phyloP scores from a whole-genome alignment of 148 eudicot species.

The Polygonum maritimum region DNA sequence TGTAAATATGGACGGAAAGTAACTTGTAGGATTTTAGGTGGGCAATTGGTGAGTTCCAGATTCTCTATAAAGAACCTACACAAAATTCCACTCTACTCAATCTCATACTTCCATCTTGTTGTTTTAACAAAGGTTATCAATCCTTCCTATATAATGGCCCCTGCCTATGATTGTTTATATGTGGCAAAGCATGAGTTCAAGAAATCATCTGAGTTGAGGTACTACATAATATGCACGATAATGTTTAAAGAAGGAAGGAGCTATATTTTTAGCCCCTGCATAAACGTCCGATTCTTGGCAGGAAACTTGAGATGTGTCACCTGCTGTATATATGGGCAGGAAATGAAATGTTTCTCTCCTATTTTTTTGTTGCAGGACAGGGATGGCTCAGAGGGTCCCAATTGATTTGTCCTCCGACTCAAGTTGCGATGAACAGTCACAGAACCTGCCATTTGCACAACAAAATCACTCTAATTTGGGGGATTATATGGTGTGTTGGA shows the following conservation, averaged over 20 bases:
- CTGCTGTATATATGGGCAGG: slow-evolving; percentile 68
- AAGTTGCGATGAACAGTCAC: slow-evolving; percentile 32
- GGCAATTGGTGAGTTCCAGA: neutral
- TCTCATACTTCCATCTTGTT: neutral
- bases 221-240: neutral
- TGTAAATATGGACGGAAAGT: slow-evolving; percentile 23
- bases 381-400: no score
- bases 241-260: neutral
- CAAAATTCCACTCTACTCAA: neutral
- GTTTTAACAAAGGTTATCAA: slow-evolving; percentile 9
- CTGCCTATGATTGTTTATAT: no score
- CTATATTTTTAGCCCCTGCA: neutral
- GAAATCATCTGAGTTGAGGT: neutral
- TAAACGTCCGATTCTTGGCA: slow-evolving; percentile 44
- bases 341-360: neutral
- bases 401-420: slow-evolving; percentile 18
- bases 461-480: neutral
- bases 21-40: slow-evolving; percentile 37
- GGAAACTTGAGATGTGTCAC: slow-evolving; percentile 30
- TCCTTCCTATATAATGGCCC: no score
- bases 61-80: slow-evolving; percentile 7
- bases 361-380: no score
- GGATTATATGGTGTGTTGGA: slow-evolving; percentile 16
- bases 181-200: no score
- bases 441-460: neutral